These are phyloP conservation scores for Termitomyces sp. DNA, from an alignment of 1,284 basidiomycete genomes.

Conservation along the genomic window DNA sequence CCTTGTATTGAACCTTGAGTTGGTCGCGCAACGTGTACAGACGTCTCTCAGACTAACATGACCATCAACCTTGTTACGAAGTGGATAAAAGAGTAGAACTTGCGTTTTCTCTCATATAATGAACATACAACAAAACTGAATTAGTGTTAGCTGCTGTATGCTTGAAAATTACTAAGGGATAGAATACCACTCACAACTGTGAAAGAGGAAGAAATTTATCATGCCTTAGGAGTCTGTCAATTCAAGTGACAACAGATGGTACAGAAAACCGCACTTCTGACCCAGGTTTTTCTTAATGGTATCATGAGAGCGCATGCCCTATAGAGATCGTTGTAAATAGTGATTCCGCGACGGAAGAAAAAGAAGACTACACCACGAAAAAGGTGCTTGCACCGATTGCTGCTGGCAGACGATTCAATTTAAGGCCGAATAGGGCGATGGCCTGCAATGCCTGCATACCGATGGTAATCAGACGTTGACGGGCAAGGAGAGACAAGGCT, in stretches of 20 bases:
- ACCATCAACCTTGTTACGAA: not conserved
- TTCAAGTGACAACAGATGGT: not conserved
- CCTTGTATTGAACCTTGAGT: constrained; percentile 68
- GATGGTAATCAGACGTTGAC: not conserved
- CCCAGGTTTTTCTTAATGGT: constrained; percentile 45
- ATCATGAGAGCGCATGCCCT: constrained; percentile 53
- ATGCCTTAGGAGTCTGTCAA: constrained; percentile 36
- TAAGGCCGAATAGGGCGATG: constrained; percentile 73
- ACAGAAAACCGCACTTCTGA: constrained; percentile 42
- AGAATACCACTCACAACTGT: constrained; percentile 41
- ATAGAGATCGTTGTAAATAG: not conserved
- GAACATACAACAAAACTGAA: constrained; percentile 51
- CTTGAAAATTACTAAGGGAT: not conserved
- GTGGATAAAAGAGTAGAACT: constrained; percentile 14
- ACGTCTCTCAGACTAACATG: constrained; percentile 35
- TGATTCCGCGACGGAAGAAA: not conserved
- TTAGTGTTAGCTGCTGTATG: not conserved
- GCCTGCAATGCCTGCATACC: constrained; percentile 60
- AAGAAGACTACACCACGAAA: constrained; percentile 50
- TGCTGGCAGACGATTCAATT: constrained; percentile 64
- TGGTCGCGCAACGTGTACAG: constrained; percentile 41
- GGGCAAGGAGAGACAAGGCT: constrained; percentile 1
- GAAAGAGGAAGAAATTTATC: constrained; percentile 65
- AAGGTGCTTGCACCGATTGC: constrained; percentile 53
- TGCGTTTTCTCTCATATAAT: constrained; percentile 45